A percentile compares a stretch with the other conserved stretches of the same genome.
Conservation (phyloP, 176 grass and related monocot species). For the Dendrocalamus sinicus region DNA sequence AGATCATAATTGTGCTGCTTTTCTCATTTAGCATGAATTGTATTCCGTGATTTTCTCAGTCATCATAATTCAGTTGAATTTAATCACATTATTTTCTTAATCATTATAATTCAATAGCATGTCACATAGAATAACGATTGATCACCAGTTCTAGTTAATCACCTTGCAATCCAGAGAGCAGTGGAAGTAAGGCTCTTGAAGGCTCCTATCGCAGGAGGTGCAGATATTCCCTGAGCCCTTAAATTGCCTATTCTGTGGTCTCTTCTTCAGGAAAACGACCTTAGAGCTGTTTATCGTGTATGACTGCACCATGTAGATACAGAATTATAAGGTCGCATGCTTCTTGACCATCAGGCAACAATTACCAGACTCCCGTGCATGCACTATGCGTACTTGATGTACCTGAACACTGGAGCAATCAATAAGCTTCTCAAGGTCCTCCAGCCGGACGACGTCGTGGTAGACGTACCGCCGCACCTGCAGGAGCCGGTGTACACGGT, state of each 20-base stretch:
- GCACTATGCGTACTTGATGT: slow-evolving; percentile 41
- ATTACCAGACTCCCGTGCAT: slow-evolving; percentile 17
- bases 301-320: slow-evolving; percentile 64
- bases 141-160: slow-evolving; percentile 35
- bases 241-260: slow-evolving; percentile 95
- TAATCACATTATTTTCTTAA: background rate
- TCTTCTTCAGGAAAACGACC: slow-evolving; percentile 97
- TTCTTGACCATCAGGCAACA: slow-evolving; percentile 38
- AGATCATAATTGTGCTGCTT: slow-evolving; percentile 40
- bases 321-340: slow-evolving; percentile 44
- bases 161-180: slow-evolving; percentile 98
- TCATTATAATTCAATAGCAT: slow-evolving; percentile 23
- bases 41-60: background rate
- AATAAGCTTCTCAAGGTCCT: slow-evolving; percentile 93
- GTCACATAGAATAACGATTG: slow-evolving; percentile 15
- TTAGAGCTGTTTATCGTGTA: slow-evolving; percentile 99
- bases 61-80: slow-evolving; percentile 37
- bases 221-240: slow-evolving; percentile 95
- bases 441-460: slow-evolving; percentile 84
- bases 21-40: slow-evolving; percentile 38
- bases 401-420: slow-evolving; percentile 97
- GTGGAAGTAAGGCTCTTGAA: slow-evolving; percentile 95
- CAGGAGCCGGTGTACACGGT: slow-evolving; percentile 82
- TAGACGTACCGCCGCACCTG: slow-evolving; percentile 94
- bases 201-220: slow-evolving; percentile 91